Evolutionary conservation across 805 yeast genomes (phyloP), one percentile per base, ranked within the genome.

Genomic region (Sugiyamaella americana): DNA sequence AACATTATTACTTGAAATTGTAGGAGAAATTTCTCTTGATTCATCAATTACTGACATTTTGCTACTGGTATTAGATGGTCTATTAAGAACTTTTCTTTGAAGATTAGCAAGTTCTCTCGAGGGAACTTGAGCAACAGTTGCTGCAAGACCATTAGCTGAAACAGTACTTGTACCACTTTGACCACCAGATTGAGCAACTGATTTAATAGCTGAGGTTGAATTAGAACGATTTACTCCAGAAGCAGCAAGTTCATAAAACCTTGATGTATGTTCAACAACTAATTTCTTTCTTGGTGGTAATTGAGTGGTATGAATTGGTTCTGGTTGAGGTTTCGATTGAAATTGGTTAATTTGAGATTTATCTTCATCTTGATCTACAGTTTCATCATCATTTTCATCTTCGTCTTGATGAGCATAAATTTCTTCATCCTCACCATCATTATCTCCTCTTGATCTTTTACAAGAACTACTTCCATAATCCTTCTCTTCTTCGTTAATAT

Each of bases 241-340:
- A 2, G 85, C 86, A 34, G 75, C 75, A 44, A 79, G 71, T 53
- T 80, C 84, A 43, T 73, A 76, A 54, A 70, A 75, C 37, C 45
- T 40, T 22, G 41, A 43, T 16, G 10, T 13, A 17, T 35, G n/a
- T 5, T 10, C 17, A 26, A 26, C 32, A 26, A 26, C 13, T 8
- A 8, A 13, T 13, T 26, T 26, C 13, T 26, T 26, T 8, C 13
- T 8, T 16, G 37, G 37, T 35, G 17, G 17, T n/a, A 11, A n/a
- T 29, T 11, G n/a, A 11, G 34, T 29, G 11, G 34, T n/a, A 11
- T n/a, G 34, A 11, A 11, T n/a, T 29, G 34, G 11, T 11, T 29
- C 34, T 11, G 34, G 34, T 29, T n/a, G 13, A 11, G 34, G 34
- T n/a, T 29, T 29, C n/a, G 11, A n/a, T 26, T 26, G 32, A 8